Conservation (phyloP, 1,284 basidiomycete species). For the Leccinum solheimii region DNA sequence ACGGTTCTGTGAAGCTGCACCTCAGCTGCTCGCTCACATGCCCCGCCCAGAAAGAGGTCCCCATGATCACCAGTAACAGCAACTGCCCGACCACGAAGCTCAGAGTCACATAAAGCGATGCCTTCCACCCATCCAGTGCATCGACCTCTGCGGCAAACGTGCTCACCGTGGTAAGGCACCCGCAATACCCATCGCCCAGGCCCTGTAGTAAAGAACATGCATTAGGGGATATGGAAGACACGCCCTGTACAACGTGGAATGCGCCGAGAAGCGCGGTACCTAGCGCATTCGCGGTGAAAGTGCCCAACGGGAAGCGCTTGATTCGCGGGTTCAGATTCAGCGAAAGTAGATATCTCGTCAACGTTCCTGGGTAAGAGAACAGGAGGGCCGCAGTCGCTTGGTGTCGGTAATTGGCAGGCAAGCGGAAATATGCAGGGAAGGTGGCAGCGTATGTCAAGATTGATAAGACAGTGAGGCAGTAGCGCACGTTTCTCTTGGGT, state of each 20-base stretch:
- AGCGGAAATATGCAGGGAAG: constrained; percentile 76
- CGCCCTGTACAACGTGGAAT: constrained; percentile 71
- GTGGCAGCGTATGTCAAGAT: constrained; percentile 64
- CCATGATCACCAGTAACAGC: constrained; percentile 75
- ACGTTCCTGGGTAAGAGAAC: constrained; percentile 86
- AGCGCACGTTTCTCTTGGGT: constrained; percentile 44
- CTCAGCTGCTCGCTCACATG: constrained; percentile 42
- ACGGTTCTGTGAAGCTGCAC: constrained; percentile 37
- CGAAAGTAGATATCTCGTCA: constrained; percentile 82
- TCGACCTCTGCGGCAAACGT: constrained; percentile 87
- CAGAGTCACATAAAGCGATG: constrained; percentile 65
- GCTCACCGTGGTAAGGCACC: constrained; percentile 91
- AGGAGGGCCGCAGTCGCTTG: constrained; percentile 86
- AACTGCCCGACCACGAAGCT: constrained; percentile 76
- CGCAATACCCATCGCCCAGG: constrained; percentile 90
- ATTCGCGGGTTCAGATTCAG: constrained; percentile 67
- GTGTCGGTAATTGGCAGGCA: constrained; percentile 71
- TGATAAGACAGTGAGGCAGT: constrained; percentile 48
- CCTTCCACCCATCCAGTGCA: constrained; percentile 55
- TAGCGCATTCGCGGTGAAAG: constrained; percentile 81
- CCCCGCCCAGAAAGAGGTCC: constrained; percentile 64
- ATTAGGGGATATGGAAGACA: constrained; percentile 44
- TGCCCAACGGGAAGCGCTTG: constrained; percentile 80
- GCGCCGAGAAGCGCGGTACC: constrained; percentile 77
- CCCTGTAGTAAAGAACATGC: constrained; percentile 79